Evolutionary conservation across 805 yeast genomes (phyloP), one percentile per base, ranked within the genome.

Genomic region (Wickerhamomyces hampshirensis): DNA sequence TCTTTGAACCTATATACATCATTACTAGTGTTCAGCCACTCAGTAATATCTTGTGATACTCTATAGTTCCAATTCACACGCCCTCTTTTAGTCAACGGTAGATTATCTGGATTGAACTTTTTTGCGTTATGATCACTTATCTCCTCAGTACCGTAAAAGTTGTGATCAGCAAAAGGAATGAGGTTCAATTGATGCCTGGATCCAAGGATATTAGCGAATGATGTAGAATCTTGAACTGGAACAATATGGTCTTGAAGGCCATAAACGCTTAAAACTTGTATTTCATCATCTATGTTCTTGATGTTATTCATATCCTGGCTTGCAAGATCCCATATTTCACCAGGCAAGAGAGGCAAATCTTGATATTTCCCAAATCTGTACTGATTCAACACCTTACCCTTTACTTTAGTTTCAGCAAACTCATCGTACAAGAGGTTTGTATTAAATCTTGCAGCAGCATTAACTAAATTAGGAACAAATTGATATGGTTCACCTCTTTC

Each of bases 81-180:
- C 0, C 68, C 66, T 13, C 59, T 60, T n/a, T 62, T 56, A 33
- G 54, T 71, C 26, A 71, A 33, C 0, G 85, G 84, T 15, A 65
- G 44, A 15, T 53, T 38, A 13, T 53, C 43, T 13, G 75, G 66
- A 52, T 67, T 62, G 43, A 43, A 48, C 24, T 36, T 34, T 4
- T 14, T 38, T 47, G 63, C 29, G 36, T 53, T 50, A 10, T 53
- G 68, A 15, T 59, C 62, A 13, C 58, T 48, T 31, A 71, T 63
- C 8, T 48, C 60, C 3, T 57, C 51, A 1, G 52, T 43, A 0
- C 93, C 91, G 52, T 71, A 83, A 52, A 71, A 88, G 50, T 84
- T 85, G 58, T 89, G 98, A 54, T 86, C 89, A 0, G 95, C 96
- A 30, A 65, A 66, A 1, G 74, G 73, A 9, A 89, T 62, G 6